Conservation (phyloP, 441 rosid genomes). For the Raphanus hybrid region DNA sequence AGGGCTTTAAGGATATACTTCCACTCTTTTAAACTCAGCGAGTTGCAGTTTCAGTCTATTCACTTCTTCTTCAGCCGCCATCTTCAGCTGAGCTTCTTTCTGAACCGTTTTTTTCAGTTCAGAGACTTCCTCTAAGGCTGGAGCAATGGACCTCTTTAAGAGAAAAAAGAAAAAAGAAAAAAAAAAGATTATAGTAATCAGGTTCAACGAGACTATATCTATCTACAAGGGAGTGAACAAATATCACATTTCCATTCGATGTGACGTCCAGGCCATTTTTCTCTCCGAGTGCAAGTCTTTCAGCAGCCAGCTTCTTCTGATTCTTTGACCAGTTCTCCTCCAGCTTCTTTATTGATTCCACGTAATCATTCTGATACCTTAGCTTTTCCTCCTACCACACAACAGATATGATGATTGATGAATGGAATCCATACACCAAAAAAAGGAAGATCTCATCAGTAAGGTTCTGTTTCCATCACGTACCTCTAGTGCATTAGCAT, state of each 20-base stretch:
- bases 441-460: not conserved
- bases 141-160: slow-evolving; percentile 51
- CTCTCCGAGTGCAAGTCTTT: slow-evolving; percentile 46
- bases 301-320: slow-evolving; percentile 66
- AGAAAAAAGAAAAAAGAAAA: not conserved
- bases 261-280: slow-evolving; percentile 47
- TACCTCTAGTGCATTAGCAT: slow-evolving; percentile 79
- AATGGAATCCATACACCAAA: slow-evolving; percentile 20
- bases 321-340: slow-evolving; percentile 83
- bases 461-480: not conserved
- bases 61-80: slow-evolving; percentile 84
- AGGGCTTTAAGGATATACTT: slow-evolving; percentile 52
- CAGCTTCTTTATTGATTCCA: slow-evolving; percentile 93
- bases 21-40: slow-evolving; percentile 63
- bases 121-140: slow-evolving; percentile 64
- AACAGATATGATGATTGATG: not conserved
- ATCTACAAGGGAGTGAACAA: too few species aligned
- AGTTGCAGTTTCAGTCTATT: slow-evolving; percentile 66
- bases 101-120: slow-evolving; percentile 71
- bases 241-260: too few species aligned
- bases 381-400: slow-evolving; percentile 71
- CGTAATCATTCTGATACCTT: slow-evolving; percentile 82
- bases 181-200: not conserved
- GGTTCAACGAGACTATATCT: not conserved
- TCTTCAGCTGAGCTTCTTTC: slow-evolving; percentile 71